These are phyloP conservation scores for Piedraia hortae DNA, from an alignment of 2,329 filamentous ascomycete genomes.

Conservation along the genomic window DNA sequence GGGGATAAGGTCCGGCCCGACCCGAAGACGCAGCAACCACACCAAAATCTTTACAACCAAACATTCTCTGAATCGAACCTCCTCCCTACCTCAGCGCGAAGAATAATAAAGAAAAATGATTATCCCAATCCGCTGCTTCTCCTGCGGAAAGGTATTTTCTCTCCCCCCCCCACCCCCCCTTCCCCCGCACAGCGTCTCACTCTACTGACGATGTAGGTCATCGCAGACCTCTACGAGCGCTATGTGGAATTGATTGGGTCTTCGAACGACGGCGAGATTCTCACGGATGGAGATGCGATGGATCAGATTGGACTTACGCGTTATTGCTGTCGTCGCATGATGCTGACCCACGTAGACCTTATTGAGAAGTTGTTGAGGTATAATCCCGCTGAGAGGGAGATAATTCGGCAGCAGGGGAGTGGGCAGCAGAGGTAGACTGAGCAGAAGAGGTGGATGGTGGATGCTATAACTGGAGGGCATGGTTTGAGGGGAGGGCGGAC, in stretches of 20 bases:
- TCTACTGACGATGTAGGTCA: conserved; percentile 34
- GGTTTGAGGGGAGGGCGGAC: too few species aligned
- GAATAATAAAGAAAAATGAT: conserved; percentile 65
- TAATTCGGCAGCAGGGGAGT: conserved; percentile 6
- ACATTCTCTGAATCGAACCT: too few species aligned
- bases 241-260: conserved; percentile 76
- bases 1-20: too few species aligned
- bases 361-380: conserved; percentile 90
- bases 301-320: conserved; percentile 59
- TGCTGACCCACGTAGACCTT: conserved; percentile 97
- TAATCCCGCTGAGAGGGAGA: conserved; percentile 15
- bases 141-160: conserved; percentile 68
- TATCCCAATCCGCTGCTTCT: conserved; percentile 95
- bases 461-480: too few species aligned
- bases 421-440: too few species aligned
- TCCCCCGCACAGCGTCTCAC: conserved; percentile 3
- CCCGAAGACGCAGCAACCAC: too few species aligned
- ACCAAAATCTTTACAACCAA: too few species aligned
- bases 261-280: conserved; percentile 26
- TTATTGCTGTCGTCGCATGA: conserved; percentile 97
- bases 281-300: conserved; percentile 2
- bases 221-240: conserved; percentile 89
- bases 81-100: too few species aligned
- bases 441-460: too few species aligned
- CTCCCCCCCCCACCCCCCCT: conserved; percentile 1